phyloP scores from a whole-genome alignment of 2,329 filamentous ascomycete species.

The Allantophomopsis cytisporea region DNA sequence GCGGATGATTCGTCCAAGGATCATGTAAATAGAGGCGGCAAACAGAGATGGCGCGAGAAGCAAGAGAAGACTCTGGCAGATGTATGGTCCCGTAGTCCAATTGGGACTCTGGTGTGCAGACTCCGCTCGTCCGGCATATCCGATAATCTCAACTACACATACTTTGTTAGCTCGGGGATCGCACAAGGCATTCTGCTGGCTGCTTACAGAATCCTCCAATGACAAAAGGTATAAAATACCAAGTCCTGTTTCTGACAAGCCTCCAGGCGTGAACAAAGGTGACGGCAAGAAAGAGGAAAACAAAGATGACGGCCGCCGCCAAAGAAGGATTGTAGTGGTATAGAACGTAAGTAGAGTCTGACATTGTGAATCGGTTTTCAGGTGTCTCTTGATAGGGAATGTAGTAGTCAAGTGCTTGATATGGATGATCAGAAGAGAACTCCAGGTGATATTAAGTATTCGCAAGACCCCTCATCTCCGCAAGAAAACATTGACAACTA shows the following conservation, averaged over 20 bases:
- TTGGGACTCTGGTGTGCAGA: slow-evolving; percentile 2
- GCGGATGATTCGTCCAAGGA: slow-evolving; percentile 21
- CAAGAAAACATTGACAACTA: too few species aligned
- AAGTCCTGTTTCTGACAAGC: slow-evolving; percentile 22
- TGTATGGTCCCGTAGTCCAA: slow-evolving; percentile 12
- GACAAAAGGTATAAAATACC: slow-evolving; percentile 32
- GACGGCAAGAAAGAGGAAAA: slow-evolving; percentile 21
- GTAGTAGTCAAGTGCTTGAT: slow-evolving; percentile 27
- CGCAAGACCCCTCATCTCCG: too few species aligned
- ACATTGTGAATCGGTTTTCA: too few species aligned
- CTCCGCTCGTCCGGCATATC: slow-evolving; percentile 4
- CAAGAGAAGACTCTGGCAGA: slow-evolving; percentile 22
- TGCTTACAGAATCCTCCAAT: slow-evolving; percentile 31
- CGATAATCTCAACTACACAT: slow-evolving; percentile 6
- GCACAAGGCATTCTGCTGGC: background rate
- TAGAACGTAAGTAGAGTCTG: slow-evolving; percentile 2
- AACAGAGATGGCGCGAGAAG: slow-evolving; percentile 22
- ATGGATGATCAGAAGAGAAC: slow-evolving; percentile 63
- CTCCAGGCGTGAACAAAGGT: slow-evolving; percentile 21
- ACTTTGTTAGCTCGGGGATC: background rate
- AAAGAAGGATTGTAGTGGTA: slow-evolving; percentile 33
- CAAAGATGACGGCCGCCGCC: slow-evolving; percentile 25
- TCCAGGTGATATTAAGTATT: slow-evolving; percentile 28
- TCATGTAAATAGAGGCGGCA: slow-evolving; percentile 24
- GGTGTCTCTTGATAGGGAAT: too few species aligned